Evolutionary conservation across 257 asterid genomes (phyloP).

Genomic region (Salvia rosmarinus): DNA sequence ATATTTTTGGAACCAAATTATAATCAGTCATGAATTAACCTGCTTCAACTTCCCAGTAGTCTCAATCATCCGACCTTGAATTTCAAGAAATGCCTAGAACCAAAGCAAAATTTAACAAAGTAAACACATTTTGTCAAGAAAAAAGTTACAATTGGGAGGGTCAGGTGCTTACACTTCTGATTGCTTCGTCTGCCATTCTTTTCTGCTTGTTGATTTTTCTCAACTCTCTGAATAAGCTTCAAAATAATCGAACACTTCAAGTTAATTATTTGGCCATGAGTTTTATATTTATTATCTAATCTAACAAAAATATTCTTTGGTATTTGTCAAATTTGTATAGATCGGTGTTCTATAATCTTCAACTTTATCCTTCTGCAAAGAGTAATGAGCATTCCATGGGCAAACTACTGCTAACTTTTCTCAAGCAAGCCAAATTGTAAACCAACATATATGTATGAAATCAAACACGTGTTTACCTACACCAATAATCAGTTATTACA

Average conservation of each 20-base stretch:
- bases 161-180: constrained; percentile 54
- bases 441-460: too few species aligned
- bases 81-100: constrained; percentile 83
- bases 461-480: too few species aligned
- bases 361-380: not conserved
- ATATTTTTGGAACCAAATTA: not conserved
- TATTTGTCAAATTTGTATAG: not conserved
- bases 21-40: constrained; percentile 39
- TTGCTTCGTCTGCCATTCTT: constrained; percentile 89
- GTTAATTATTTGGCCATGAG: not conserved
- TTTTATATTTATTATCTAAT: not conserved
- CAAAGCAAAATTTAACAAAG: not conserved
- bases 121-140: not conserved
- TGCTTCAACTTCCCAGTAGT: constrained; percentile 85
- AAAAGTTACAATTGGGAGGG: not conserved
- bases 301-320: not conserved
- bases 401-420: too few species aligned
- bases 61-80: constrained; percentile 93
- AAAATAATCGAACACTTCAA: not conserved
- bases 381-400: not conserved
- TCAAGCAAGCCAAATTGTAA: too few species aligned
- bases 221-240: constrained; percentile 24
- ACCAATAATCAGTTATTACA: too few species aligned
- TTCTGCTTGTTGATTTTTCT: constrained; percentile 14
- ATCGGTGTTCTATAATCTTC: not conserved